A percentile compares a stretch with the other conserved stretches of the same genome.
Conservation (phyloP, 2,329 filamentous ascomycete genomes). For the Claviceps capensis region DNA sequence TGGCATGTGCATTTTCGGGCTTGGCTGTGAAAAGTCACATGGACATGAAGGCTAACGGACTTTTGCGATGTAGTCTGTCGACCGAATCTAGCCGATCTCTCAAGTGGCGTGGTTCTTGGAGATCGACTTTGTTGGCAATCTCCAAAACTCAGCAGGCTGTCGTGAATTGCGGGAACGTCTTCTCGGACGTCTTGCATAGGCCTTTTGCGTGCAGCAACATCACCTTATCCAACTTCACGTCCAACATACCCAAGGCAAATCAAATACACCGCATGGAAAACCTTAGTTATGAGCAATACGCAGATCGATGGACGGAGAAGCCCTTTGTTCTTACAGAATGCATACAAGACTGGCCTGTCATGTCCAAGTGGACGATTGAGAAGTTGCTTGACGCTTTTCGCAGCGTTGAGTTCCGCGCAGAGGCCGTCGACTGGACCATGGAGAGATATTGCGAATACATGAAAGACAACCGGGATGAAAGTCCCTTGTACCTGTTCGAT, state of each 20-base stretch:
- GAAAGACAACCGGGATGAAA: slow-evolving; percentile 67
- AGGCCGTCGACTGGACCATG: slow-evolving; percentile 86
- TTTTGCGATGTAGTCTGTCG: slow-evolving; percentile 11
- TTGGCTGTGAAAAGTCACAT: neutral
- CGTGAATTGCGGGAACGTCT: slow-evolving; percentile 65
- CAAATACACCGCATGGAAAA: slow-evolving; percentile 56
- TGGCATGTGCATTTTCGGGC: neutral
- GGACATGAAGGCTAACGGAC: neutral
- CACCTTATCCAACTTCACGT: slow-evolving; percentile 48
- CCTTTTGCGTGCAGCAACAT: slow-evolving; percentile 84
- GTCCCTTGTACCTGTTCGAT: slow-evolving; percentile 87
- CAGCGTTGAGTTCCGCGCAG: slow-evolving; percentile 64
- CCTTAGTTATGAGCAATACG: slow-evolving; percentile 61
- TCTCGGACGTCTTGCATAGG: slow-evolving; percentile 79
- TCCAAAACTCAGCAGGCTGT: slow-evolving; percentile 33
- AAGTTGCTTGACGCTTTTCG: slow-evolving; percentile 50
- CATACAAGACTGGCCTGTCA: slow-evolving; percentile 71
- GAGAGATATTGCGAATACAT: slow-evolving; percentile 74
- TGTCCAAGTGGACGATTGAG: slow-evolving; percentile 59
- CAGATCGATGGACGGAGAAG: slow-evolving; percentile 57
- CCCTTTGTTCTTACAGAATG: slow-evolving; percentile 81
- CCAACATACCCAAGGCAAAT: slow-evolving; percentile 59
- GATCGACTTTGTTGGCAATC: slow-evolving; percentile 58
- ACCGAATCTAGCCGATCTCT: slow-evolving; percentile 19
- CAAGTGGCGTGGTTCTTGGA: slow-evolving; percentile 73